These are phyloP conservation scores for Chaetomiaceae sp. DNA, from an alignment of 2,329 filamentous ascomycete species.

Conservation along the genomic window DNA sequence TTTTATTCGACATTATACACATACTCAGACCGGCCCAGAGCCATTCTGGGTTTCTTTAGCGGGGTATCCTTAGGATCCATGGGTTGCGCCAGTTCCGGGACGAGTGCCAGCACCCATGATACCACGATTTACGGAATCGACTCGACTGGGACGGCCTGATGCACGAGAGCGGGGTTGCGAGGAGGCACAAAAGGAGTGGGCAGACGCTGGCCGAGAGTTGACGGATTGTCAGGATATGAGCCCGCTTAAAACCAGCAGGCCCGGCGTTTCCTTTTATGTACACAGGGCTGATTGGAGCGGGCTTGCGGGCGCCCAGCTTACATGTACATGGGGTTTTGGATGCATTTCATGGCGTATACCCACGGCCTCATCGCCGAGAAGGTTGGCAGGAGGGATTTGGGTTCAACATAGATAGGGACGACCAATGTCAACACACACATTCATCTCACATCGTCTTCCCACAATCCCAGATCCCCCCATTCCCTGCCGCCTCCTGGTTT, in stretches of 20 bases:
- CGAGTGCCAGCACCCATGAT: background rate
- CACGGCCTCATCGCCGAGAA: background rate
- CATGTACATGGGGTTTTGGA: background rate
- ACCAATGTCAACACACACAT: background rate
- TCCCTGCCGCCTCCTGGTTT: too few relatives aligned
- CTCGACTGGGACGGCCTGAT: background rate
- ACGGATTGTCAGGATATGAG: background rate
- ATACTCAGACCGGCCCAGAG: background rate
- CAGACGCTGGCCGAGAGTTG: background rate
- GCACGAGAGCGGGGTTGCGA: background rate
- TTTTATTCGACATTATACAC: background rate
- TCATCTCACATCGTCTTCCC: too few relatives aligned
- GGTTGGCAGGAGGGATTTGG: background rate
- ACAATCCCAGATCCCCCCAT: too few relatives aligned
- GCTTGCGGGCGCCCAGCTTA: background rate
- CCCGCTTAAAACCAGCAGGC: background rate
- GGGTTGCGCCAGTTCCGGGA: background rate
- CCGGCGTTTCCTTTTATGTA: background rate
- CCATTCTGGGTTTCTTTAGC: background rate
- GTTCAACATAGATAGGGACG: constrained; percentile 2
- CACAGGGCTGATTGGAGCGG: background rate
- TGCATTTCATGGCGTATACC: background rate
- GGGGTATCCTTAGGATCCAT: background rate
- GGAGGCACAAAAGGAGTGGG: background rate
- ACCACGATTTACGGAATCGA: background rate